Evolutionary conservation across 176 grass and related monocot genomes (phyloP), one percentile per base, ranked within the genome.

Genomic region (Areca catechu): DNA sequence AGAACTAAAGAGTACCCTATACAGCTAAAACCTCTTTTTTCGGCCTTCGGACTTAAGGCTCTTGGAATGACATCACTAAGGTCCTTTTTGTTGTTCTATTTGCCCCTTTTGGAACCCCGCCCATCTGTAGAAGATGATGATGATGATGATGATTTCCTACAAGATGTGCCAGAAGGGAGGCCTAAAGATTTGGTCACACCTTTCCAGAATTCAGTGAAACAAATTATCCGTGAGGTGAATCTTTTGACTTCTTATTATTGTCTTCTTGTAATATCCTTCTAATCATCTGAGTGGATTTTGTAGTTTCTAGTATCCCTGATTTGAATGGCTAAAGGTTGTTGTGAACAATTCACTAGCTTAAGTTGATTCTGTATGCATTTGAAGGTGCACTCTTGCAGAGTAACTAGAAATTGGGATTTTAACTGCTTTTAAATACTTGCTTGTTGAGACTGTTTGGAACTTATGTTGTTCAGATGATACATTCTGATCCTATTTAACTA

Each of bases 61-160:
- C 78, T 98, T n/a, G 71, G 75, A 20, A 54, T 89, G 73, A 89
- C 84, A 21, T 89, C 93, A 12, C 54, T 98, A 56, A 92, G 88
- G 76, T 91, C 93, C n/a, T 89, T 98, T 60, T 63, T 92, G 4
- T 63, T 98, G 18, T 89, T 88, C 74, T 98, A 98, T 81, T 85
- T 98, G 59, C 93, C 88, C 15, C 93, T 98, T 52, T 56, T 98
- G n/a, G 88, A 98, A 77, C 84, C 87, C 73, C 70, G 47, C 24
- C 30, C 69, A 2, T 75, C 57, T 19, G 9, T 34, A 49, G 93
- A 85, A 64, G 74, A 74, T 3, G 71, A 88, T 21, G 92, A 97
- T 21, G 74, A 78, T 69, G 23, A 24, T 0, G 92, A 97, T 21
- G 75, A 78, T 67, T 55, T 82, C 15, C 68, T 79, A 70, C 54